Conservation (phyloP, 129 eudicot genomes). For the Pulicaria dysenterica region DNA sequence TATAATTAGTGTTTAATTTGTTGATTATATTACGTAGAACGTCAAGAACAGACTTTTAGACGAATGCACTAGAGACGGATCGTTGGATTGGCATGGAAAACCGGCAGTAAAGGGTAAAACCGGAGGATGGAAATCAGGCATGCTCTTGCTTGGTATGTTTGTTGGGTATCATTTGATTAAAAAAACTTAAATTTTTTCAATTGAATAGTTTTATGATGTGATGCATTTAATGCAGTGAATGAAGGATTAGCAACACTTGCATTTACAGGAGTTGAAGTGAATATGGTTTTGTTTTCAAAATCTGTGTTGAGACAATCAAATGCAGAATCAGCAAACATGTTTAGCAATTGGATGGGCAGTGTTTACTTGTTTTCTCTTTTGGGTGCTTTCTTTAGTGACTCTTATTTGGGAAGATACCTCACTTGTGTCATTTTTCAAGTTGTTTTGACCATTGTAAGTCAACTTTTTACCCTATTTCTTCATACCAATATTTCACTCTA, state of each 20-base stretch:
- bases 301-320: conserved; percentile 66
- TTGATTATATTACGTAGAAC: conserved; percentile 30
- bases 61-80: conserved; percentile 59
- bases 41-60: conserved; percentile 32
- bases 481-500: neutral
- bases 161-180: neutral
- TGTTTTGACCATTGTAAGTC: conserved; percentile 66
- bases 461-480: conserved; percentile 13
- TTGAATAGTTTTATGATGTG: neutral
- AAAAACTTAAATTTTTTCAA: neutral
- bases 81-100: conserved; percentile 50
- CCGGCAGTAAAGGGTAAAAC: conserved; percentile 57
- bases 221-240: conserved; percentile 45
- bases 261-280: conserved; percentile 81
- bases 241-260: conserved; percentile 80
- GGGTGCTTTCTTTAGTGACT: conserved; percentile 80
- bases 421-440: conserved; percentile 74
- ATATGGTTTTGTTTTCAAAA: conserved; percentile 72
- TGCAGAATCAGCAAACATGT: conserved; percentile 72
- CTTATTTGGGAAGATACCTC: conserved; percentile 78
- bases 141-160: conserved; percentile 60
- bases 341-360: conserved; percentile 84
- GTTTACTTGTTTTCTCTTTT: conserved; percentile 64
- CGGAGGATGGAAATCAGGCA: conserved; percentile 79
- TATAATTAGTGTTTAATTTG: neutral